Base-by-base conservation (phyloP, 805 yeast species). In the Ogataea zsoltii region DNA sequence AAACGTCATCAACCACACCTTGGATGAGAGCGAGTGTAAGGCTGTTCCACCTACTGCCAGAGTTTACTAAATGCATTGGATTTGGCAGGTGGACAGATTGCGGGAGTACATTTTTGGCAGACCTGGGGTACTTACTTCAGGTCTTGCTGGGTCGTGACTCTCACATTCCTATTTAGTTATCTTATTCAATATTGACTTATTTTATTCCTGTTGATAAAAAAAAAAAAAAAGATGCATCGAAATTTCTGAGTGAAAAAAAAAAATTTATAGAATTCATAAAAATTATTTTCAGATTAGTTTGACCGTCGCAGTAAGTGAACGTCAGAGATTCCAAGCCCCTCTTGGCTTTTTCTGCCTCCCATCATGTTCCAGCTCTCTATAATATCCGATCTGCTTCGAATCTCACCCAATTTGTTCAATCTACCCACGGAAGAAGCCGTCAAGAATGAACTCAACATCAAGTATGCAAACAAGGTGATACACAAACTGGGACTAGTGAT, bases 11-110 rank as follows among this genome's bases (percentile, higher is more conserved):
- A 74, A 75, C 57, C 76, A 82, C 49, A 92, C 99, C 35, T 79
- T 92, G 70, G 97, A 94, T 71, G 95, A 82, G 71, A 74, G 70
- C 53, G 98, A 92, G 71, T 90, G 97, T 80, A 87, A 89, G 72
- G 76, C 96, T 40, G 97, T 92, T 53, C 98, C 98, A 56, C 98
- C 98, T 48, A 94, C 96, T 47, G 83, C 86, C 73, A 92, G 99
- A 81, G 90, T 89, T 51, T 92, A 92, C 70, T 92, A 83, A 48
- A 7, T 35, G 38, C 31, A 21, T 21, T 21, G 25, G 25, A 9
- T 17, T n/a, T 17, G 28, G 26, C 23, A 13, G 26, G 9, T 17
- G n/a, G 11, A 13, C 25, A 34, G 10, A 14, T 17, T 19, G 37
- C 25, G 37, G 18, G n/a, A 34, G 25, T 21, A 21, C n/a, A n/a